Base-by-base conservation (phyloP, 495 filamentous ascomycete genomes). In the Acidomyces sp. region DNA sequence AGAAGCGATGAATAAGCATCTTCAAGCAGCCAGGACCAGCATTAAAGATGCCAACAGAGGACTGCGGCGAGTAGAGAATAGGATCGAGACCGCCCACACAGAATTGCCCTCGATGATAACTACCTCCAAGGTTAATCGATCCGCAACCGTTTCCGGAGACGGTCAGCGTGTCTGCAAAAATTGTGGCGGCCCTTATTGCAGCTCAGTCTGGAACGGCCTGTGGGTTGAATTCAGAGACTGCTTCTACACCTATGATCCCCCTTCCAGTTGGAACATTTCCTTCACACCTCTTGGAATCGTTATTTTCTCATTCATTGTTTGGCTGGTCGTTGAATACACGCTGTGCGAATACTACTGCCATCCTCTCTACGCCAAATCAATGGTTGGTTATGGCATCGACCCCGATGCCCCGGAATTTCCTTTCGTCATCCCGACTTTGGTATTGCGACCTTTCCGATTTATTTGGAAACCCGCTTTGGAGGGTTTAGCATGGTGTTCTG, bases 1-100 rank as follows among this genome's bases (percentile, higher is more conserved):
- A 5, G 47, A 57, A 28, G 43, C 37, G 17, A 62, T 63, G 61
- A 59, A 62, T 37, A 39, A 47, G 15, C 49, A 55, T 22, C 45
- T 63, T 23, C 45, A 47, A 13, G 35, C 53, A 13, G 55, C 57
- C 5, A 52, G 58, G 2, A 59, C 54, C 11, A 58, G 48, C 36
- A 51, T 63, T 20, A 53, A 54, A 43, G 61, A 63, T 26, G 59
- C 55, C 0, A 55, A 53, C 25, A 44, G 51, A 5, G 56, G 61
- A 16, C 47, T 63, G 24, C 52, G 48, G 26, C 41, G 59, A 7
- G 52, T 62, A 3, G 61, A 62, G 43, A 43, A 57, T 16, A 30
- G 35, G 25, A 51, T 63, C 20, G 52, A 56, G 0, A 27, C 45
- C 17, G 43, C 37, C 1, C 47, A 55, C 6, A 19, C 27, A 25